Evolutionary conservation across 495 filamentous ascomycete genomes (phyloP), one percentile per base, ranked within the genome.

Genomic region (Neurospora sp.): DNA sequence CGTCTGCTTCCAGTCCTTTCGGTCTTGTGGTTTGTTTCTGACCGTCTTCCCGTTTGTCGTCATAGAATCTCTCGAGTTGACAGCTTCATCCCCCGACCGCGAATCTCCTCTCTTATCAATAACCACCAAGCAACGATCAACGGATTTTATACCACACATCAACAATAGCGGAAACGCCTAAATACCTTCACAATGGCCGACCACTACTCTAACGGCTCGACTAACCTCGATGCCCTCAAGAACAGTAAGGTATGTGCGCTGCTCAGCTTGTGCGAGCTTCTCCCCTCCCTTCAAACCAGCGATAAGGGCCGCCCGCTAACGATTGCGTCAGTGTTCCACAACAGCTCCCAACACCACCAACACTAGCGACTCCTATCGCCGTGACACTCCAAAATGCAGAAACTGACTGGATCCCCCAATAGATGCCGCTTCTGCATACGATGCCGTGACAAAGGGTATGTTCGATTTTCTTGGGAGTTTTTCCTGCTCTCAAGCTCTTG

Each of bases 221-320:
- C 73, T 74, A 77, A 78, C 46, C 70, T 79, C 61, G 74, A 85
- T 39, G 70, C 76, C 72, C 72, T 83, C 69, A 85, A 85, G 78
- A 79, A 76, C 78, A 85, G 84, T 85, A 80, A 81, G 84, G 84
- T 85, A 70, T 73, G 83, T 85, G 12, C 22, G 44, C 22, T 65
- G 53, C 53, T 73, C 65, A 69, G 22, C 46, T 41, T 53, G 39
- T 31, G 22, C 22, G 7, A 39, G 20, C 59, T 72, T 37, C 37
- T 69, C 48, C 41, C 39, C 39, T 65, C 37, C 39, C 46, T 37
- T 71, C 61, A 41, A 69, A 65, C 37, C 71, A 35, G 38, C 37
- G 46, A 70, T 44, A 70, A 72, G 48, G 48, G 20, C 72, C 59
- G 71, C 59, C 9, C 70, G 76, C 81, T 81, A 82, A 83, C 77